Base-by-base conservation (phyloP, 768 basidiomycete species). In the Baorangia bicolor region DNA sequence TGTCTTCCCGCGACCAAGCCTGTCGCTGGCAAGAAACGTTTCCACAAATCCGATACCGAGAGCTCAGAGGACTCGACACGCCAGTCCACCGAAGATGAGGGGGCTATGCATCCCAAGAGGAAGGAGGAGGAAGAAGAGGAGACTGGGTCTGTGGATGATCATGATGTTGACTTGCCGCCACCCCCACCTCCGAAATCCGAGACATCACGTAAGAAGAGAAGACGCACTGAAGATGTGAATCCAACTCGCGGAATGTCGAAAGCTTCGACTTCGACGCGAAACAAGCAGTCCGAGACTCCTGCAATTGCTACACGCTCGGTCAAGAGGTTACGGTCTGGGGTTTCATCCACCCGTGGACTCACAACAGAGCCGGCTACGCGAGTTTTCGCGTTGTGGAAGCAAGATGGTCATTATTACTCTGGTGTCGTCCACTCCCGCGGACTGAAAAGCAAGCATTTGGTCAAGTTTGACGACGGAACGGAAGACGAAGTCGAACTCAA, bases 331-430 rank as follows among this genome's bases (percentile, higher is more conserved):
- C 76, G 78, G 43, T 78, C 78, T 27, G 71, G 65, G n/a, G 30
- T 60, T 18, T 69, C 71, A 14, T 67, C 71, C 33, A 51, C 46
- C 11, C 65, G 62, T 35, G 58, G 51, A 20, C 38, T 48, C 31
- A 33, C 58, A 16, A 41, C 35, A 30, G 62, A 64, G 37, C 53
- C 58, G 7, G 74, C 79, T 21, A 86, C 85, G 13, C 81, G 82
- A 6, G 85, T 91, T n/a, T 84, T 88, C 61, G 88, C 86, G 10
- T 64, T 86, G 12, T 90, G 87, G 88, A 81, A 75, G 57, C 69
- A 73, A 42, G 83, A 84, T 46, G 79, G 77, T 4, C 77, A 78
- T 60, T 92, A 78, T 70, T 88, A 84, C 65, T 69, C 82, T 18
- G 91, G 88, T 16, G 75, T 70, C 34, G 77, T 88, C 27, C 64